phyloP scores from a whole-genome alignment of 116 monocot species.

The Thalassia testudinum region DNA sequence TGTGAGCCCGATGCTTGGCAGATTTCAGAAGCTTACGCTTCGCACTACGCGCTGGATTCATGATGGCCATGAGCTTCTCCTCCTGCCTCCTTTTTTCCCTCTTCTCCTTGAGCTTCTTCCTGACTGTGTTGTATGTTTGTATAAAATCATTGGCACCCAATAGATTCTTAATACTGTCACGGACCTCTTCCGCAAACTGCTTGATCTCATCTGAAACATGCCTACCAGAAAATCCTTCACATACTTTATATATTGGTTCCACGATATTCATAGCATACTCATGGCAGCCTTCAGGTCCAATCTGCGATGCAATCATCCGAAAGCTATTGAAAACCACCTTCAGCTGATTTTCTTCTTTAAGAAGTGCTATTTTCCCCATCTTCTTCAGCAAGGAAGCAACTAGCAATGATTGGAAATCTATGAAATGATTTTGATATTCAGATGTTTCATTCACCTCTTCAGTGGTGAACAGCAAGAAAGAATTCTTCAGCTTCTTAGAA shows the following conservation, averaged over 20 bases:
- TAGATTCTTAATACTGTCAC: slow-evolving; percentile 25
- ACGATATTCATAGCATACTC: slow-evolving; percentile 44
- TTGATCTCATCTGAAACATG: slow-evolving; percentile 61
- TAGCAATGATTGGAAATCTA: slow-evolving; percentile 45
- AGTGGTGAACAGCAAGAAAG: slow-evolving; percentile 35
- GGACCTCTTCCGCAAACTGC: slow-evolving; percentile 51
- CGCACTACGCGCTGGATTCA: slow-evolving; percentile 56
- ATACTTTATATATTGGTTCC: slow-evolving; percentile 71
- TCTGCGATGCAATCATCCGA: slow-evolving; percentile 32
- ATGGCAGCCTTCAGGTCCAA: slow-evolving; percentile 40
- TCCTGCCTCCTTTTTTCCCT: slow-evolving; percentile 50
- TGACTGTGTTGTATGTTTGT: slow-evolving; percentile 46
- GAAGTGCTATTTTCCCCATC: slow-evolving; percentile 65
- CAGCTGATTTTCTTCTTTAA: slow-evolving; percentile 49
- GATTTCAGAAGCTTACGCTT: slow-evolving; percentile 61
- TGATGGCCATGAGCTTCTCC: slow-evolving; percentile 44
- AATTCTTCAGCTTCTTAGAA: slow-evolving; percentile 47
- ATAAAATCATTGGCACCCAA: slow-evolving; percentile 53
- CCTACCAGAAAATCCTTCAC: slow-evolving; percentile 85
- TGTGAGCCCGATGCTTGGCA: slow-evolving; percentile 57
- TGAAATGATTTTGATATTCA: slow-evolving; percentile 4
- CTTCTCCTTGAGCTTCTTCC: slow-evolving; percentile 58
- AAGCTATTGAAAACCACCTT: slow-evolving; percentile 64
- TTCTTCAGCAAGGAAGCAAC: slow-evolving; percentile 55
- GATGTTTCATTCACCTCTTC: slow-evolving; percentile 1